These are phyloP conservation scores for Tuber umbilicatum DNA, from an alignment of 495 filamentous ascomycete species.

Conservation along the genomic window DNA sequence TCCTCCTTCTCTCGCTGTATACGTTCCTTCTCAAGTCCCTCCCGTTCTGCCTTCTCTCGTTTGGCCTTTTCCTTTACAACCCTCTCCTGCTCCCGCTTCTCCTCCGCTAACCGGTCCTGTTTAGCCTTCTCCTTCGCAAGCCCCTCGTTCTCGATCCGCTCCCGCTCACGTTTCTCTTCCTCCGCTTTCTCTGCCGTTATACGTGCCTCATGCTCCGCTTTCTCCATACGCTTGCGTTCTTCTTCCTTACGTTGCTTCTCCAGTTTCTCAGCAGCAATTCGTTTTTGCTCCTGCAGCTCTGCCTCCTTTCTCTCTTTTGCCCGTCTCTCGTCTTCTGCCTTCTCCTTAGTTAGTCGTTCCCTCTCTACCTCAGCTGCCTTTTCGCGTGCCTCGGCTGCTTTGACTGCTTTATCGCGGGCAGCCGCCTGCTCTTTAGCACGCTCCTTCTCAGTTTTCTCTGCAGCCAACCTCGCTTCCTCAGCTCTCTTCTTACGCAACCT, in stretches of 20 bases:
- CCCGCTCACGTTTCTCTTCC: conserved; percentile 8
- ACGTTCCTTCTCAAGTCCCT: conserved; percentile 1
- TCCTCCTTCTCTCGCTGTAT: conserved; percentile 2
- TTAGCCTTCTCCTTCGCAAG: conserved; percentile 7
- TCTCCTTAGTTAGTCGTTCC: conserved; percentile 16
- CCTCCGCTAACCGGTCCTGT: neutral
- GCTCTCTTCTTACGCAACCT: neutral
- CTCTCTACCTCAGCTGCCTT: conserved; percentile 7
- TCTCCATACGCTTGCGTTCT: conserved; percentile 5
- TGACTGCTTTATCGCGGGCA: conserved; percentile 11
- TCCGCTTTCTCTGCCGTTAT: conserved; percentile 17
- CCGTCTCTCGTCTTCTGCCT: conserved; percentile 5
- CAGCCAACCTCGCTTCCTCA: conserved; percentile 2
- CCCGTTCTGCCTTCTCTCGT: conserved; percentile 5
- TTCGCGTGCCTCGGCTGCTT: conserved; percentile 11
- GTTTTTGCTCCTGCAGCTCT: conserved; percentile 14
- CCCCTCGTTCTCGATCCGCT: conserved; percentile 13
- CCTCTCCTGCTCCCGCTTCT: conserved; percentile 2
- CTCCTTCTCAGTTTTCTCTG: conserved; percentile 1
- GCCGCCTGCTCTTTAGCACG: neutral
- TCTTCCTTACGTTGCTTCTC: conserved; percentile 12
- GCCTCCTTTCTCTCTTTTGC: conserved; percentile 20
- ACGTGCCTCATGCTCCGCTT: conserved; percentile 15
- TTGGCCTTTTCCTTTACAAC: conserved; percentile 12
- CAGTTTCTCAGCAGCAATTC: conserved; percentile 10